Evolutionary conservation across 2,329 filamentous ascomycete species (phyloP), one percentile per base, ranked within the genome.

Genomic region (Septoria petroselini): DNA sequence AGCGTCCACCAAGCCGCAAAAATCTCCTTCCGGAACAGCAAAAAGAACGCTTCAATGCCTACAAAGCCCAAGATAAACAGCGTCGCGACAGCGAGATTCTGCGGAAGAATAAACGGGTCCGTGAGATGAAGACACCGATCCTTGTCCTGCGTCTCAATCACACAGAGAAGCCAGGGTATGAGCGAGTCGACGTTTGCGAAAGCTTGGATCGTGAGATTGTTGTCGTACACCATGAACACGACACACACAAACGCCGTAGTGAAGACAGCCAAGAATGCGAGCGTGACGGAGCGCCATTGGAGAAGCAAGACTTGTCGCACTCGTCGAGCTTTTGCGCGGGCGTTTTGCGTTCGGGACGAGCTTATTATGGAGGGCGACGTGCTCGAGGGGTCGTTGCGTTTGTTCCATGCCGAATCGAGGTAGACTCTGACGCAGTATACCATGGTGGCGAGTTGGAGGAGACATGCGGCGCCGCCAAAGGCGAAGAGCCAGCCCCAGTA

Each of bases 251-350:
- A 60, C 1, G 58, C 55, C 4, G 56, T 57, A 15, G 58, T 59
- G 21, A 58, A 55, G 31, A 93, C 79, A 57, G 94, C 91, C 62
- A 91, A 80, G 23, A 91, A 71, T 7, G 91, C 86, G 47, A 93
- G 84, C 17, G 82, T 80, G 48, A 91, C 86, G 19, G 86, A 87
- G 58, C 88, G 80, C 89, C 88, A 94, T 67, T 94, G 88, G 4
- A 93, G 77, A 53, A 84, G 76, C 37, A 94, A 78, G 14, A 96
- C 88, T 58, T 88, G 83, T 53, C 82, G 81, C 23, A 94, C 85
- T 49, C 85, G 80, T 43, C 81, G 80, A 15, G 93, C 79, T 58
- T 88, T 81, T 51, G 85, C 81, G 64, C 90, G 88, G 1, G 60
- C 60, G 21, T 46, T 56, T 5, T 58, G 50, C 7, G 54, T 52